Base-by-base conservation (phyloP, 495 filamentous ascomycete species). In the Choiromyces venosus region DNA sequence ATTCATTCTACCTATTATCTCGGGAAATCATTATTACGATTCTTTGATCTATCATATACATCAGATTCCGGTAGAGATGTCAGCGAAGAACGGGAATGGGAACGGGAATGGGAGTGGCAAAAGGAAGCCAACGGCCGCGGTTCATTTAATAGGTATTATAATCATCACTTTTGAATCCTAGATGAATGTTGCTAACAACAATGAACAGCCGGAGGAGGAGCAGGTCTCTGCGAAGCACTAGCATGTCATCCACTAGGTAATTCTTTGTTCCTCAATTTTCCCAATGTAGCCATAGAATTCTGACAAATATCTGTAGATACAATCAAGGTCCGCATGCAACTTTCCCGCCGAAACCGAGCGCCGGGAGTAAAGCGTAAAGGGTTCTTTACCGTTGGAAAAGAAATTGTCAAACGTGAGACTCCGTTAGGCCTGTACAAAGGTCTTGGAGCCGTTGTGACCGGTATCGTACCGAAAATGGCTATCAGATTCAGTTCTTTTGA, bases 401-500 rank as follows among this genome's bases (percentile, higher is more conserved):
- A 97, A 52, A 97, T 99, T 77, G 90, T 95, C 46, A 87, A 86
- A 80, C 89, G 90, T 79, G 95, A 99, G 84, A 97, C 94, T 36
- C 92, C 93, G 0, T 82, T 99, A 42, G 95, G 90, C 70, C 85
- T 99, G 69, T 99, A 99, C 87, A 98, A 98, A 85, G 95, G 95
- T 79, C 87, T 99, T 16, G 95, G 95, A 40, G 95, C 95, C 68
- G 95, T 99, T 71, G 83, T 97, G 68, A 97, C 94, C 29, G 95
- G 95, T 73, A 99, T 99, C 83, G 90, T 99, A 42, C 95, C 95
- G 19, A 99, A 99, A 85, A 99, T 99, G 95, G 96, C 95, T 70
- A 98, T 98, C 79, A 92, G 95, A 25, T 99, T 99, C 85, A 97
- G 96, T 39, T 95, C 92, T 74, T 99, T 97, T 83, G 96, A 98